phyloP scores from a whole-genome alignment of 176 grass and related monocot species.

The Tillandsia leiboldiana region DNA sequence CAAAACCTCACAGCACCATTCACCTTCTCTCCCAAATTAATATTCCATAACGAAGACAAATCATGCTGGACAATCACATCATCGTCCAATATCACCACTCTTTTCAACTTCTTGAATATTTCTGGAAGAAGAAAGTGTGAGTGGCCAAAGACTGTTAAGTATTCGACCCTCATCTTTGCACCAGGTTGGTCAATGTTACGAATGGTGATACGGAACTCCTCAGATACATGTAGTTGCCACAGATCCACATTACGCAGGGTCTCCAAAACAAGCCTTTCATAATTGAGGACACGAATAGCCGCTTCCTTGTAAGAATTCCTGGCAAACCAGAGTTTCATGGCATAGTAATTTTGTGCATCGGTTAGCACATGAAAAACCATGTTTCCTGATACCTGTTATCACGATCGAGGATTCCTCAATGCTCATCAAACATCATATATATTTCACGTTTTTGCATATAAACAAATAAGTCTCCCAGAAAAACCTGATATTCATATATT shows the following conservation, averaged over 20 bases:
- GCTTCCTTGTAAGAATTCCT: conserved; percentile 64
- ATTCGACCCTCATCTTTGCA: conserved; percentile 8
- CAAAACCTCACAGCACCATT: conserved; percentile 53
- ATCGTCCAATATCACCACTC: conserved; percentile 59
- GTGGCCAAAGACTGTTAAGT: neutral
- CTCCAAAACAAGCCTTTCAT: conserved; percentile 31
- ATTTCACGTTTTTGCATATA: too few species aligned
- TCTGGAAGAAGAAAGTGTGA: conserved; percentile 9
- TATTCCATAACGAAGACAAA: conserved; percentile 60
- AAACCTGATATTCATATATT: too few species aligned
- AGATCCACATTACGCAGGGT: neutral
- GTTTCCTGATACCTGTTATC: conserved; percentile 52
- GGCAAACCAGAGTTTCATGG: conserved; percentile 70
- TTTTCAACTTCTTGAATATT: conserved; percentile 23
- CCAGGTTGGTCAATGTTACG: neutral
- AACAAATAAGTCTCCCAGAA: too few species aligned
- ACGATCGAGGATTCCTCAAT: neutral
- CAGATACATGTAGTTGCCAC: neutral
- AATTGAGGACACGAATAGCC: conserved; percentile 46
- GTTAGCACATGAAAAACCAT: conserved; percentile 67
- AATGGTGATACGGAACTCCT: conserved; percentile 17
- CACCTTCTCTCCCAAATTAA: conserved; percentile 56
- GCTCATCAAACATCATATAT: too few species aligned
- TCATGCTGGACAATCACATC: conserved; percentile 79
- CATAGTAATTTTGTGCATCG: conserved; percentile 63